These are phyloP conservation scores for Aphanomyces astaci DNA, from an alignment of 352 stramenopile genomes.

Conservation along the genomic window DNA sequence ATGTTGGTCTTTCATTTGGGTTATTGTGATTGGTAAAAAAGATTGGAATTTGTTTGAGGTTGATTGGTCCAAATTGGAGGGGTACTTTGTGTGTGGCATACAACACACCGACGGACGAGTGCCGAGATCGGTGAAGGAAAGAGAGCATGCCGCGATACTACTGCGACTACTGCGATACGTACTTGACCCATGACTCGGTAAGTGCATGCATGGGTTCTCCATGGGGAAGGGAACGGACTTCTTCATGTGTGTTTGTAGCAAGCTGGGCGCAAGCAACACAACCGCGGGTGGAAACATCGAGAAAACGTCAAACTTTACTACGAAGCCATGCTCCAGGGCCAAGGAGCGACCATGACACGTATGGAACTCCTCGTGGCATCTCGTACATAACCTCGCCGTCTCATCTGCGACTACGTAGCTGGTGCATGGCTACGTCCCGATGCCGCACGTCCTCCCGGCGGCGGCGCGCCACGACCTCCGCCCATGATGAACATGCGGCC, in stretches of 20 bases:
- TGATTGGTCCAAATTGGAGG: neutral
- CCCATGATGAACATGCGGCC: slow-evolving; percentile 14
- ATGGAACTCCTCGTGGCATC: neutral
- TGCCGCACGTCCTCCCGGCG: neutral
- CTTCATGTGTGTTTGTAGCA: slow-evolving; percentile 34
- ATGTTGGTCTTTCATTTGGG: neutral
- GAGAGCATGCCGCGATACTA: slow-evolving; percentile 87
- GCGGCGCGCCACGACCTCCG: slow-evolving; percentile 1
- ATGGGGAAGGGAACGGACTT: neutral
- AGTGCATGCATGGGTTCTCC: slow-evolving; percentile 13
- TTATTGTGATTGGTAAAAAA: neutral
- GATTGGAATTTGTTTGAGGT: neutral
- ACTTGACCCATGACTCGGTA: slow-evolving; percentile 92
- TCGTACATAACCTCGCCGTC: neutral
- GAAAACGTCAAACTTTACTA: slow-evolving; percentile 94
- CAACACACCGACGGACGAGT: neutral
- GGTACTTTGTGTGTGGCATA: neutral
- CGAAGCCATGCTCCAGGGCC: slow-evolving; percentile 45
- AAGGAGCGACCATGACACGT: slow-evolving; percentile 23
- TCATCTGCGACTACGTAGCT: slow-evolving; percentile 18
- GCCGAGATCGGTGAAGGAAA: neutral
- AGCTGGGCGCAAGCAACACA: slow-evolving; percentile 90
- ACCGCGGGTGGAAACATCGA: slow-evolving; percentile 91
- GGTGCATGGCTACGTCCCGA: slow-evolving; percentile 21
- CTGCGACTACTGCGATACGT: slow-evolving; percentile 93